phyloP scores from a whole-genome alignment of 2,329 filamentous ascomycete genomes.

The Fusarium sp. region DNA sequence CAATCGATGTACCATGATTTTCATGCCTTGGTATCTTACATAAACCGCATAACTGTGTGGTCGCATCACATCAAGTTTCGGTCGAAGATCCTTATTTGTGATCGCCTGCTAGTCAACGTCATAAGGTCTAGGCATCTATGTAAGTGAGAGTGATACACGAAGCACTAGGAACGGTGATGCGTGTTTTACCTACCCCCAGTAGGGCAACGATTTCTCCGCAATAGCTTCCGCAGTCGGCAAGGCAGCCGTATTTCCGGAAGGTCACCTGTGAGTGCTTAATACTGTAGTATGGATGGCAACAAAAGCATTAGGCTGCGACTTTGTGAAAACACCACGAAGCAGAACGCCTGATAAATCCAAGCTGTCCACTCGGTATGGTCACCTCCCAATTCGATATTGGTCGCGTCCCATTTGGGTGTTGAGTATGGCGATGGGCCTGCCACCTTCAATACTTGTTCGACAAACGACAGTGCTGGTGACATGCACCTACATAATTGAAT shows the following conservation, averaged over 20 bases:
- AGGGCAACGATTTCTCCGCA: slow-evolving; percentile 15
- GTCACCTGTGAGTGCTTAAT: slow-evolving; percentile 3
- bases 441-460: no score
- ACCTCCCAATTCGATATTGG: no score
- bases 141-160: slow-evolving; percentile 17
- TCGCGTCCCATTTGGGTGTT: no score
- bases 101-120: slow-evolving; percentile 17
- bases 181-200: slow-evolving; percentile 1
- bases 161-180: slow-evolving; percentile 18
- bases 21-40: background rate
- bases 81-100: slow-evolving; percentile 23
- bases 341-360: background rate
- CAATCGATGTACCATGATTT: slow-evolving; percentile 1
- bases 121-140: slow-evolving; percentile 6
- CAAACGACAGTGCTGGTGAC: background rate
- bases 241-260: slow-evolving; percentile 14
- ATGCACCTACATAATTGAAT: background rate
- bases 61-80: slow-evolving; percentile 9
- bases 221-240: slow-evolving; percentile 14
- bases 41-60: background rate
- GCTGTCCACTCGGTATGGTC: background rate
- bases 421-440: no score
- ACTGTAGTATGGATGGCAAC: slow-evolving; percentile 2
- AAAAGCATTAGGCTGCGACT: background rate
- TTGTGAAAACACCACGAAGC: background rate